Percentiles rank a stretch among this genome's conserved stretches.
Conservation (phyloP, 306 rosid species). For the Rosa lucieae region DNA sequence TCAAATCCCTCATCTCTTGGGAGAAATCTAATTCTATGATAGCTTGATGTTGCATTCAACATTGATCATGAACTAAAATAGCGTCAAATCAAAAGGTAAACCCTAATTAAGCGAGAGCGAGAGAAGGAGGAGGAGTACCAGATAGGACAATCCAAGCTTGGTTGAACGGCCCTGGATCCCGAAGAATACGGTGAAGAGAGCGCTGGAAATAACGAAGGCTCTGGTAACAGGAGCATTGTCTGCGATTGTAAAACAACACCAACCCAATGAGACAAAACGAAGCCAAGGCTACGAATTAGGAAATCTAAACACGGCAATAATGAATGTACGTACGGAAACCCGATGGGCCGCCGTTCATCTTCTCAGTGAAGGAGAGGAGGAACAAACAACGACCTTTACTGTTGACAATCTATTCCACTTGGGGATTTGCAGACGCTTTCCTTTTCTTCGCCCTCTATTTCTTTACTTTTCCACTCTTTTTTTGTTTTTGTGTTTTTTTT, state of each 20-base stretch:
- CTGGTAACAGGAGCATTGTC: slow-evolving; percentile 96
- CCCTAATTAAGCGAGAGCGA: no score
- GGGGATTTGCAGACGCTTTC: not conserved
- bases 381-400: slow-evolving; percentile 33
- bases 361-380: slow-evolving; percentile 48
- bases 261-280: no score
- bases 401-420: slow-evolving; percentile 16
- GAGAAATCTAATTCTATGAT: no score
- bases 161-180: slow-evolving; percentile 90
- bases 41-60: no score
- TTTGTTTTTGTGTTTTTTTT: no score
- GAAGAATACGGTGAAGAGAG: slow-evolving; percentile 76
- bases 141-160: slow-evolving; percentile 80
- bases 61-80: no score
- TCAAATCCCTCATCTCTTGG: no score
- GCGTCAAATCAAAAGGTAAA: no score
- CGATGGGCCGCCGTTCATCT: slow-evolving; percentile 99
- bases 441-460: not conserved
- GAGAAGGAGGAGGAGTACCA: slow-evolving; percentile 39
- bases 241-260: slow-evolving; percentile 24
- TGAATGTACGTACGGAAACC: slow-evolving; percentile 68
- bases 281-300: not conserved
- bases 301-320: no score
- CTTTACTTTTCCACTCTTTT: no score
- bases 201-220: slow-evolving; percentile 62